Conservation (phyloP, 2,329 filamentous ascomycete genomes). For the Fusarium sp. region DNA sequence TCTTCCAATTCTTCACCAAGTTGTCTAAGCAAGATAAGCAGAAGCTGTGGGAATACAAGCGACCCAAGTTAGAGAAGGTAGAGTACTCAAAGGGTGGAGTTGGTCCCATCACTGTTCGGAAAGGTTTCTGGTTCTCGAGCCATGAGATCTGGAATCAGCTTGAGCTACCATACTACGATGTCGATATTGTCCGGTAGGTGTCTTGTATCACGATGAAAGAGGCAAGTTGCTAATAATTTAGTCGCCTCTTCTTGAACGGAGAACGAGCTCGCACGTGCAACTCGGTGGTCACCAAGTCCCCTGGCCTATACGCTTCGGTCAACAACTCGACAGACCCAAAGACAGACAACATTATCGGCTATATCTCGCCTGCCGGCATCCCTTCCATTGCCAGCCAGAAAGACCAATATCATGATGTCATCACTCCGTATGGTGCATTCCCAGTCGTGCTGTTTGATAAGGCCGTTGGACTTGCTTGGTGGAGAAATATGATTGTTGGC, state of each 20-base stretch:
- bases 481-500: slow-evolving; percentile 58
- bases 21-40: slow-evolving; percentile 53
- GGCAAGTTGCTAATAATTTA: slow-evolving; percentile 2
- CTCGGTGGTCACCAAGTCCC: slow-evolving; percentile 55
- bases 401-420: slow-evolving; percentile 58
- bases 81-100: slow-evolving; percentile 56
- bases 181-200: slow-evolving; percentile 56
- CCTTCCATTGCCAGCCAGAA: slow-evolving; percentile 58
- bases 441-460: slow-evolving; percentile 57
- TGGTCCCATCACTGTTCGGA: slow-evolving; percentile 60
- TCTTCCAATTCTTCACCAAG: slow-evolving; percentile 57
- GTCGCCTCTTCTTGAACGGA: slow-evolving; percentile 57
- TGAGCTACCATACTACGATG: slow-evolving; percentile 60
- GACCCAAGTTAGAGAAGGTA: slow-evolving; percentile 54
- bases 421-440: slow-evolving; percentile 59
- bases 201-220: accelerated
- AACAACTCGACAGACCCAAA: slow-evolving; percentile 59
- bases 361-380: slow-evolving; percentile 60
- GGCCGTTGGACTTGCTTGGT: slow-evolving; percentile 59
- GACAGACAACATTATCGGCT: slow-evolving; percentile 56
- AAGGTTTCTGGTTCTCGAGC: slow-evolving; percentile 60
- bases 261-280: slow-evolving; percentile 61
- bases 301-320: slow-evolving; percentile 60
- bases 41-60: slow-evolving; percentile 57
- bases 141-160: slow-evolving; percentile 61